Conservation (phyloP, 2,329 filamentous ascomycete genomes). For the Pseudogymnoascus sp. region DNA sequence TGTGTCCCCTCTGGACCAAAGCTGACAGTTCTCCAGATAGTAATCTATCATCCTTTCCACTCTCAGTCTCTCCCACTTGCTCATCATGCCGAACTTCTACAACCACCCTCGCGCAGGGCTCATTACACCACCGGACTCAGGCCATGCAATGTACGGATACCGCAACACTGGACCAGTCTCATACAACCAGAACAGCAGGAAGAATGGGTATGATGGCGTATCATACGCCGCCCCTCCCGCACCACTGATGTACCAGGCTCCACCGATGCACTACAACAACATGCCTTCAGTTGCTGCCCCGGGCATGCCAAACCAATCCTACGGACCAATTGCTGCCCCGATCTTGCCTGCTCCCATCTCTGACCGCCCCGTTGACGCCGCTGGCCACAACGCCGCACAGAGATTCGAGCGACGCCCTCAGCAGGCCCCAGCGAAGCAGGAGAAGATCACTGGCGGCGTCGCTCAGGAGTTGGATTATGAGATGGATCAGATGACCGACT, state of each 20-base stretch:
- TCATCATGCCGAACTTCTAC: conserved; percentile 43
- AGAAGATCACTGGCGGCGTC: conserved; percentile 45
- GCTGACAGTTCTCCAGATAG: background rate
- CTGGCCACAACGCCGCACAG: conserved; percentile 31
- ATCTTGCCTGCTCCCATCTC: conserved; percentile 33
- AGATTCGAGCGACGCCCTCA: conserved; percentile 23
- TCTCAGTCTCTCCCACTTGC: conserved; percentile 17
- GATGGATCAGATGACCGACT: conserved; percentile 70
- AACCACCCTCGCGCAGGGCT: conserved; percentile 35
- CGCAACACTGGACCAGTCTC: conserved; percentile 31
- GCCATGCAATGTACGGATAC: conserved; percentile 31
- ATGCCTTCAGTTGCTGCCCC: conserved; percentile 24
- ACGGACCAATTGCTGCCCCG: conserved; percentile 35
- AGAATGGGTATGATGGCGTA: conserved; percentile 26
- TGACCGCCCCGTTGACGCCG: conserved; percentile 27
- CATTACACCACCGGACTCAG: conserved; percentile 35
- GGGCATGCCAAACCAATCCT: conserved; percentile 30
- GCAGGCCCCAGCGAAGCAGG: conserved; percentile 29
- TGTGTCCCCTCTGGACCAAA: background rate
- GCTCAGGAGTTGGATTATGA: conserved; percentile 69
- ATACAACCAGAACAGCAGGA: conserved; percentile 12
- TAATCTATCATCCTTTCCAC: conserved; percentile 12
- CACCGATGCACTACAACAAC: conserved; percentile 26
- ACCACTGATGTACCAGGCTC: conserved; percentile 10
- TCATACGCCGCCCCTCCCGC: conserved; percentile 33